phyloP scores from a whole-genome alignment of 169 alveolate genomes.

The Fabrea salina region DNA sequence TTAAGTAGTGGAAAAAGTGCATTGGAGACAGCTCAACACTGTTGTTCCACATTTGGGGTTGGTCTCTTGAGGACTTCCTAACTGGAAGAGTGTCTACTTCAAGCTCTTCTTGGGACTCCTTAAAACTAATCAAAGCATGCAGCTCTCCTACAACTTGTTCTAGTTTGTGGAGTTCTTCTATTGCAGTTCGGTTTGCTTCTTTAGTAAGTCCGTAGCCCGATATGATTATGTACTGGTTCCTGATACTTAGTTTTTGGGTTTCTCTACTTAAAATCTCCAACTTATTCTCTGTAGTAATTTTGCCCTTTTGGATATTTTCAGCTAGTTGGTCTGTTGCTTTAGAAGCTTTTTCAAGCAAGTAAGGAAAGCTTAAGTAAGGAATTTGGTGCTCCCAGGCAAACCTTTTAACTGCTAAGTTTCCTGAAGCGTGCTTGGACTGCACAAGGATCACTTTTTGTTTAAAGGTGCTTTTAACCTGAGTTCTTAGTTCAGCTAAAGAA shows the following conservation, averaged over 20 bases:
- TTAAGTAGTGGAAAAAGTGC: not conserved
- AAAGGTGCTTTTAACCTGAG: not conserved
- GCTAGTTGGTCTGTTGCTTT: not conserved
- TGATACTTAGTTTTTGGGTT: not conserved
- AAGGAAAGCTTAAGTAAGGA: not conserved
- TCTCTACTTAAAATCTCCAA: not conserved
- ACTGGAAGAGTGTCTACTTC: not conserved
- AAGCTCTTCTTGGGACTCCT: not conserved
- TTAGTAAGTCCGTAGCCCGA: not conserved
- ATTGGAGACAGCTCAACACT: not conserved
- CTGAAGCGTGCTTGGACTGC: not conserved
- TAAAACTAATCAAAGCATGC: not conserved
- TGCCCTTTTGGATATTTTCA: not conserved
- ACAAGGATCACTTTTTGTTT: not conserved
- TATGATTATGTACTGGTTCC: not conserved
- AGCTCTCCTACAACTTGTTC: not conserved
- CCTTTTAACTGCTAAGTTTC: not conserved
- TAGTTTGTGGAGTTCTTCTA: not conserved
- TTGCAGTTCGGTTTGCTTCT: not conserved
- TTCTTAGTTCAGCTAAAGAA: not conserved
- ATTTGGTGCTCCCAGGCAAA: constrained; percentile 1
- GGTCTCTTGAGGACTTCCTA: not conserved
- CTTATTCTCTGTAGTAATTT: not conserved
- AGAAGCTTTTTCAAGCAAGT: not conserved
- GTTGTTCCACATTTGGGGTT: constrained; percentile 2